These are phyloP conservation scores for Atalantia buxifolia DNA, from an alignment of 345 rosid genomes.

Conservation along the genomic window DNA sequence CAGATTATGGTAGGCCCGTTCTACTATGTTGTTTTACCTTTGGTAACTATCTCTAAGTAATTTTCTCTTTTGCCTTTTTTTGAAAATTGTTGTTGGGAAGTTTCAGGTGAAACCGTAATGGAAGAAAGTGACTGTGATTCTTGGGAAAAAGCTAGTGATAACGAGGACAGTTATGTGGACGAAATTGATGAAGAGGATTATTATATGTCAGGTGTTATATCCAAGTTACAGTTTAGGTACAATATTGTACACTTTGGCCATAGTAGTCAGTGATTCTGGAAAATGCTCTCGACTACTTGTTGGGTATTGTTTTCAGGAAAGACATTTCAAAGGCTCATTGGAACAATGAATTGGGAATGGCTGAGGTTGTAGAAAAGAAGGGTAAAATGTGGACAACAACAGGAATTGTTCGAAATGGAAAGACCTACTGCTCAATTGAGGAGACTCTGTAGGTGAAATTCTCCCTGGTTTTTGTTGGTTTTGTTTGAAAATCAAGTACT, in stretches of 20 bases:
- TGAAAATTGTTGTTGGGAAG: background rate
- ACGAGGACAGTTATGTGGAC: slow-evolving; percentile 2
- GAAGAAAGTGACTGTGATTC: background rate
- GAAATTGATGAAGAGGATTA: slow-evolving; percentile 17
- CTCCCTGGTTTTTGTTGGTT: background rate
- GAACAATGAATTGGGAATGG: slow-evolving; percentile 52
- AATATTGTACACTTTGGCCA: background rate
- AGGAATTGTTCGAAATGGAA: slow-evolving; percentile 55
- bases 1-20: background rate
- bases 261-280: background rate
- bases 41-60: background rate
- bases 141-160: slow-evolving; percentile 8
- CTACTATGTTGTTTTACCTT: background rate
- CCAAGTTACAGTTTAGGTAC: slow-evolving; percentile 27
- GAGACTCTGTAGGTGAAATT: slow-evolving; percentile 66
- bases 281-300: background rate
- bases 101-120: background rate
- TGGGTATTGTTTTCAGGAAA: slow-evolving; percentile 31
- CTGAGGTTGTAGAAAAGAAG: slow-evolving; percentile 63
- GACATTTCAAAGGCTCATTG: slow-evolving; percentile 67
- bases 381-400: slow-evolving; percentile 85
- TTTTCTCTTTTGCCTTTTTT: background rate
- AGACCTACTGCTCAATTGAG: slow-evolving; percentile 58
- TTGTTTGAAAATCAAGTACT: background rate
- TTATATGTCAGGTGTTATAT: slow-evolving; percentile 9